Evolutionary conservation across 2,329 filamentous ascomycete genomes (phyloP), one percentile per base, ranked within the genome.

Genomic region (Xylaria polymorpha): DNA sequence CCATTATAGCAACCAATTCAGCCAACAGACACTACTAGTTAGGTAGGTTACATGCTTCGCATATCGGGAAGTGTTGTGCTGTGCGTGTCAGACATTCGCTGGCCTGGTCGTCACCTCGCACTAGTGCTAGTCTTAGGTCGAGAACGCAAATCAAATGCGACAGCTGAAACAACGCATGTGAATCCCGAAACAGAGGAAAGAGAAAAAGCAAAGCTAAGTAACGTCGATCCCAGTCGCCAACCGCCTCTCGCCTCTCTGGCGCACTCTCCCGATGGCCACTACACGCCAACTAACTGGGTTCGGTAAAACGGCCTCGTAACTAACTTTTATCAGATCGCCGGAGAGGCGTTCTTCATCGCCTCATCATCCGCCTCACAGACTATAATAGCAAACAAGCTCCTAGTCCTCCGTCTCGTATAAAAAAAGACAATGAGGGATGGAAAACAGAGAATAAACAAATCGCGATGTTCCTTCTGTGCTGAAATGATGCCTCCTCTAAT

Each of bases 131-230:
- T 62, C 29, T 25, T 56, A 37, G 61, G 37, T 50, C 29, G 51
- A 67, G 43, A 61, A 41, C 50, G 51, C 44, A 61, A 51, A 64
- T 65, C 51, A 61, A 62, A 56, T 64, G 35, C 48, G 51, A 64
- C 18, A 67, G 68, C 56, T 64, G 61, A 68, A 68, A 65, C 65
- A 63, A 39, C 50, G 68, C 39, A 59, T 41, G 65, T 59, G 57
- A 70, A 55, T 53, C 61, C 59, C 65, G 66, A 68, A 65, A 70
- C 48, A 43, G 67, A 61, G 53, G 55, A 35, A 58, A 5, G n/a
- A 25, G 12, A 57, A 62, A 59, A 68, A 65, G 56, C 18, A 68
- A 70, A 46, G 20, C 25, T n/a, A 71, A 35, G 55, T 35, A 64
- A 56, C 60, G 39, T 58, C 66, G 44, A 70, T 64, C 61, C 67